A percentile compares a stretch with the other conserved stretches of the same genome.
These are phyloP conservation scores for Populus tremula DNA, from an alignment of 345 rosid genomes.

Conservation along the genomic window DNA sequence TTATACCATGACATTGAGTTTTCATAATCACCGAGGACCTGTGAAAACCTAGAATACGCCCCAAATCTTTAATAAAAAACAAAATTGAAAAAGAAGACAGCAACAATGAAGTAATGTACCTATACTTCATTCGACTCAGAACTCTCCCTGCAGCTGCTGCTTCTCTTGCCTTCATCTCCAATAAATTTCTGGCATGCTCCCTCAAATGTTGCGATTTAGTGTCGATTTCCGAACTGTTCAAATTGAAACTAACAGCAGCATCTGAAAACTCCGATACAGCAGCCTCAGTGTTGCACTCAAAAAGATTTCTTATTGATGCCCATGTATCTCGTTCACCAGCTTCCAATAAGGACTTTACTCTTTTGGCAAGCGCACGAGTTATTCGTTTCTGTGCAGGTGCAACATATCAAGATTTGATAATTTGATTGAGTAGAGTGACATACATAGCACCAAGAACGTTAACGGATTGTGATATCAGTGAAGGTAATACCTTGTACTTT, in stretches of 20 bases:
- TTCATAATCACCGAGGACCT: conserved; percentile 56
- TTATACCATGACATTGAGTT: conserved; percentile 62
- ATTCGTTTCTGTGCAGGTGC: conserved; percentile 35
- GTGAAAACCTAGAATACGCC: conserved; percentile 52
- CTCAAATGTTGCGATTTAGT: conserved; percentile 50
- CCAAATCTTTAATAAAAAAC: conserved; percentile 2
- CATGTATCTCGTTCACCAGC: too few relatives aligned
- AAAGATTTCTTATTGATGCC: too few relatives aligned
- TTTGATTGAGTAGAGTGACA: background rate
- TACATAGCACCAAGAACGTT: background rate
- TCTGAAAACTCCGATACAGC: too few relatives aligned
- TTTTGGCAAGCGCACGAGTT: too few relatives aligned
- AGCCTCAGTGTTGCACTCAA: too few relatives aligned
- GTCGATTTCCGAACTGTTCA: conserved; percentile 37
- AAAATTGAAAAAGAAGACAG: background rate
- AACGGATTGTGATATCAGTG: background rate
- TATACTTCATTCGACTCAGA: conserved; percentile 67
- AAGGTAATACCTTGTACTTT: conserved; percentile 49
- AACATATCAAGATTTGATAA: conserved; percentile 4
- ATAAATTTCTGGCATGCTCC: conserved; percentile 22
- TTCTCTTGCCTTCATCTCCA: conserved; percentile 70
- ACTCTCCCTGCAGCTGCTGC: conserved; percentile 52
- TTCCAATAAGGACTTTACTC: too few relatives aligned
- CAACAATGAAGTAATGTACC: conserved; percentile 30
- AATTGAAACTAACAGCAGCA: conserved; percentile 41